Percentiles rank a stretch among this genome's conserved stretches.
Evolutionary conservation across 805 yeast genomes (phyloP).

Genomic region (Candida jianshihensis): DNA sequence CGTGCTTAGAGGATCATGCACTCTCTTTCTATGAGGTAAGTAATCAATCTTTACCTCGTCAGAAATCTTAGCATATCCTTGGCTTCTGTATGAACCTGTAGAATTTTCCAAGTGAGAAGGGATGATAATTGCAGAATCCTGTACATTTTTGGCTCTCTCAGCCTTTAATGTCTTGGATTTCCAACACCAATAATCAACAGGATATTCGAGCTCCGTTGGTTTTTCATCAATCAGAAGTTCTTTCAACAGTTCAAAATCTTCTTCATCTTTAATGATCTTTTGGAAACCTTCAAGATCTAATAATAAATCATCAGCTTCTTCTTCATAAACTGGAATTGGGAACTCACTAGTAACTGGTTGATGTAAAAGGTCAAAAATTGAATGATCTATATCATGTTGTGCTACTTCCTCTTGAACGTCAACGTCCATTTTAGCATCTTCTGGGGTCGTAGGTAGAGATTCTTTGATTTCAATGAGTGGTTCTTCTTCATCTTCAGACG

Average conservation of each 20-base stretch:
- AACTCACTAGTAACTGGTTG: constrained; percentile 40
- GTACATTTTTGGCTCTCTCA: constrained; percentile 19
- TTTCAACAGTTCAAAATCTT: constrained; percentile 55
- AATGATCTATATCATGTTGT: constrained; percentile 16
- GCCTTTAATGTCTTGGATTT: constrained; percentile 32
- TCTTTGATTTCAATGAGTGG: constrained; percentile 7
- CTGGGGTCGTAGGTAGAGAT: constrained; percentile 23
- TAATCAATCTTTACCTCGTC: constrained; percentile 70
- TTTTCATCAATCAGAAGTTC: constrained; percentile 28
- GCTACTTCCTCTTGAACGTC: constrained; percentile 7
- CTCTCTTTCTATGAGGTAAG: constrained; percentile 72
- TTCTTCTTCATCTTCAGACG: constrained; percentile 26
- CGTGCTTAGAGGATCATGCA: constrained; percentile 64
- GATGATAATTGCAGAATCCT: constrained; percentile 19
- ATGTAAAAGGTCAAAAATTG: constrained; percentile 29
- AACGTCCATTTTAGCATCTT: constrained; percentile 22
- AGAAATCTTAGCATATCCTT: constrained; percentile 66
- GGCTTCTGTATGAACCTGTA: constrained; percentile 61
- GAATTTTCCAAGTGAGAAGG: constrained; percentile 28
- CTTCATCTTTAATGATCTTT: constrained; percentile 57
- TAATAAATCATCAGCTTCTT: constrained; percentile 20
- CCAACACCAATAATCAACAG: constrained; percentile 58
- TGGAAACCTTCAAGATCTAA: constrained; percentile 46
- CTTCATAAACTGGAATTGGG: constrained; percentile 54
- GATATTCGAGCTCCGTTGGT: constrained; percentile 15